Percentiles rank a stretch among this genome's conserved stretches.
These are phyloP conservation scores for Penicillium psychrofluorescens DNA, from an alignment of 495 filamentous ascomycete genomes.

Conservation along the genomic window DNA sequence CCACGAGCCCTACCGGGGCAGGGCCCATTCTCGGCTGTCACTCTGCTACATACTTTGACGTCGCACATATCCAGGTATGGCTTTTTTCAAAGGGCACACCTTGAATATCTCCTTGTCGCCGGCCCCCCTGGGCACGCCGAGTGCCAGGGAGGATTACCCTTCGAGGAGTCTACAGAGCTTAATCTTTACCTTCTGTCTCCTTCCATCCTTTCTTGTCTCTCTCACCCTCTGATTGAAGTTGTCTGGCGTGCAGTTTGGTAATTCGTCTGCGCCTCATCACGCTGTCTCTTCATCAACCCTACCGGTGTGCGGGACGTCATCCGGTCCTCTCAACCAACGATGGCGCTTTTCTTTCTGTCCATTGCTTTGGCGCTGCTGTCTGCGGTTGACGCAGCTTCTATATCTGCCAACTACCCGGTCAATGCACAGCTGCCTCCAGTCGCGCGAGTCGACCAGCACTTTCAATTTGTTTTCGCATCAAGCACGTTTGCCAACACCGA, in stretches of 20 bases:
- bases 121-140: constrained; percentile 26
- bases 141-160: constrained; percentile 16
- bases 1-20: constrained; percentile 22
- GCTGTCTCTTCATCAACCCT: constrained; percentile 8
- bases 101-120: constrained; percentile 27
- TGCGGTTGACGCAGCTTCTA: constrained; percentile 34
- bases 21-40: constrained; percentile 20
- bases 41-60: constrained; percentile 37
- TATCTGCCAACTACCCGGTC: constrained; percentile 54
- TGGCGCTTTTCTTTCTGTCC: constrained; percentile 22
- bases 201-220: constrained; percentile 8
- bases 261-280: constrained; percentile 2
- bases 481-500: constrained; percentile 56
- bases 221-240: constrained; percentile 3
- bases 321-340: constrained; percentile 13
- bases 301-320: constrained; percentile 4
- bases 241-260: constrained; percentile 5
- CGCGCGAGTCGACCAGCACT: constrained; percentile 56
- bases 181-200: constrained; percentile 9
- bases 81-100: constrained; percentile 30
- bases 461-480: constrained; percentile 59
- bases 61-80: constrained; percentile 42
- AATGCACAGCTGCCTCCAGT: constrained; percentile 74
- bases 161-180: constrained; percentile 13
- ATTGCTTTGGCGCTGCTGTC: constrained; percentile 25